Evolutionary conservation across 2,329 filamentous ascomycete genomes (phyloP).

Genomic region (Fusarium scirpi): DNA sequence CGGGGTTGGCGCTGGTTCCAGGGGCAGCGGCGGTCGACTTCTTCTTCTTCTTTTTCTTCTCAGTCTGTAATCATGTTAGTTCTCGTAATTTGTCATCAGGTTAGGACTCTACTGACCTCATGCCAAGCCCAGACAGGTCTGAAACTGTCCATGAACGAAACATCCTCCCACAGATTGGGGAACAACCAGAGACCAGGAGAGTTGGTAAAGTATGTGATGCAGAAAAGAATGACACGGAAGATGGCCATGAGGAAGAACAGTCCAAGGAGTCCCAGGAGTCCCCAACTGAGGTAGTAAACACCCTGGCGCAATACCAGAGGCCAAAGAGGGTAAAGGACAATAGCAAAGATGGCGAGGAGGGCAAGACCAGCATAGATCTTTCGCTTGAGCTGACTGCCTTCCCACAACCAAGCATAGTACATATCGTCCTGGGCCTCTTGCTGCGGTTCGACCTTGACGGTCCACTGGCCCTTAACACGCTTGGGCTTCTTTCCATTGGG

Average conservation of each 20-base stretch:
- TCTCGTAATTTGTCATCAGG: neutral
- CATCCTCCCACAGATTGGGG: constrained; percentile 97
- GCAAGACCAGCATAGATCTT: constrained; percentile 91
- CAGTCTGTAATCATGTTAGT: constrained; percentile 47
- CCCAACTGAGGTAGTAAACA: constrained; percentile 98
- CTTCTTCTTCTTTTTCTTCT: constrained; percentile 67
- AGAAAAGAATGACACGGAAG: constrained; percentile 94
- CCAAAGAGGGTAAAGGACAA: constrained; percentile 97
- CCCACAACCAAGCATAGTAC: constrained; percentile 98
- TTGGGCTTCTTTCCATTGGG: constrained; percentile 77
- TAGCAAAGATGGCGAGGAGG: constrained; percentile 82
- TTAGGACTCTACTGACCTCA: constrained; percentile 71
- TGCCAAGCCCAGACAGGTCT: constrained; percentile 98
- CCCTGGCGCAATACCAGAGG: constrained; percentile 89
- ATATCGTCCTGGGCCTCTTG: constrained; percentile 88
- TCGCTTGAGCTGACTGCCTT: constrained; percentile 92
- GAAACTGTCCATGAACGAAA: constrained; percentile 98
- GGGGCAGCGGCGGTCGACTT: constrained; percentile 57
- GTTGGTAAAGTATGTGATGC: constrained; percentile 85
- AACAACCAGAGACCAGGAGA: constrained; percentile 97
- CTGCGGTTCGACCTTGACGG: constrained; percentile 93
- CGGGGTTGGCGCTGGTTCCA: constrained; percentile 52
- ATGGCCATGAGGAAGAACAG: constrained; percentile 98
- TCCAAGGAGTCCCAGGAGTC: constrained; percentile 87
- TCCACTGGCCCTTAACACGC: constrained; percentile 96